These are phyloP conservation scores for Lophium mytilinum DNA, from an alignment of 495 filamentous ascomycete genomes.

Conservation along the genomic window DNA sequence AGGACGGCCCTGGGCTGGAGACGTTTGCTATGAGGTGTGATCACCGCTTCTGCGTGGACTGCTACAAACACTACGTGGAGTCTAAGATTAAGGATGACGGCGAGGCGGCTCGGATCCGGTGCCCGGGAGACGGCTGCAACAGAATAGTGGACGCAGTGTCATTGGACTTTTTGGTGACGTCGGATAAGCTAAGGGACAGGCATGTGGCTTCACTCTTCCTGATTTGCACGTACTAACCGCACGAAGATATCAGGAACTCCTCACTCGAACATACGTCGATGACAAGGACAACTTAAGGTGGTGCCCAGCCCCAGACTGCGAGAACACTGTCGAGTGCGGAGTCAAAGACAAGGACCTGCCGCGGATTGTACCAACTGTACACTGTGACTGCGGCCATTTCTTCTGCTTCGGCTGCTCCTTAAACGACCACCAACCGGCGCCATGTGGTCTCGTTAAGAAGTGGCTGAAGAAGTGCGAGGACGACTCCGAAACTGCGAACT, in stretches of 20 bases:
- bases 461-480: conserved; percentile 99
- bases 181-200: conserved; percentile 61
- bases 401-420: conserved; percentile 98
- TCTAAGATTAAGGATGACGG: conserved; percentile 94
- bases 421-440: conserved; percentile 86
- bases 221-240: conserved; percentile 9
- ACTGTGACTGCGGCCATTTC: conserved; percentile 69
- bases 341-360: conserved; percentile 78
- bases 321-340: conserved; percentile 80
- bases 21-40: conserved; percentile 94
- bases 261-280: conserved; percentile 92
- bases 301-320: conserved; percentile 95
- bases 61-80: conserved; percentile 80
- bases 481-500: conserved; percentile 96
- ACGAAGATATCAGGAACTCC: conserved; percentile 68
- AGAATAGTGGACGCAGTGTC: conserved; percentile 88
- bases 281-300: conserved; percentile 91
- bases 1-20: conserved; percentile 69
- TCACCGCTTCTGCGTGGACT: conserved; percentile 90
- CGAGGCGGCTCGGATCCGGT: conserved; percentile 89
- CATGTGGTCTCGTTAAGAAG: conserved; percentile 83
- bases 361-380: conserved; percentile 80
- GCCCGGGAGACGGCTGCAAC: conserved; percentile 78
- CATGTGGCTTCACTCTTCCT: conserved; percentile 27
- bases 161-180: conserved; percentile 65